phyloP scores from a whole-genome alignment of 306 rosid genomes.

The Acmispon strigosus region DNA sequence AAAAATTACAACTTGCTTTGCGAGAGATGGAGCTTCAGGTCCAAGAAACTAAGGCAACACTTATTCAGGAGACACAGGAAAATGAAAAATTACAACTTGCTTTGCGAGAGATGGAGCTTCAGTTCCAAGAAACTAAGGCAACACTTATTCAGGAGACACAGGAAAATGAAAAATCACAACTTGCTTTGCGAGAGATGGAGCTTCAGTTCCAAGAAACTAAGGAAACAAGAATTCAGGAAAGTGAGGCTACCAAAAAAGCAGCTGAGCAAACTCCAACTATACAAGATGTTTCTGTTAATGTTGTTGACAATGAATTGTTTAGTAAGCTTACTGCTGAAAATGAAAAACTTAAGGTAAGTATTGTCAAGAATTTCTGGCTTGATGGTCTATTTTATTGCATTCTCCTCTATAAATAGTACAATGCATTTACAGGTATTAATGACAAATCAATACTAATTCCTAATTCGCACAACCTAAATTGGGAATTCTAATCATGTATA shows the following conservation, averaged over 20 bases:
- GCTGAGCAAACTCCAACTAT: slow-evolving; percentile 31
- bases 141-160: slow-evolving; percentile 32
- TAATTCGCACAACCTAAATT: too few relatives aligned
- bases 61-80: slow-evolving; percentile 42
- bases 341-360: slow-evolving; percentile 30
- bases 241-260: neutral
- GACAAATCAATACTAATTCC: too few relatives aligned
- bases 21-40: slow-evolving; percentile 38
- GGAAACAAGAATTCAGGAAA: slow-evolving; percentile 38
- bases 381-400: too few relatives aligned
- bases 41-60: slow-evolving; percentile 35
- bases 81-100: slow-evolving; percentile 57
- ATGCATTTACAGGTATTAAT: too few relatives aligned
- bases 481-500: too few relatives aligned
- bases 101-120: slow-evolving; percentile 46
- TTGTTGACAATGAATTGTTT: slow-evolving; percentile 3
- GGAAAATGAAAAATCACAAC: slow-evolving; percentile 63
- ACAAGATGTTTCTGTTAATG: slow-evolving; percentile 35
- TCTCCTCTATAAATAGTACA: too few relatives aligned
- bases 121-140: slow-evolving; percentile 31
- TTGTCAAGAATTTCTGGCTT: too few relatives aligned
- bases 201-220: slow-evolving; percentile 29
- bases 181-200: slow-evolving; percentile 53
- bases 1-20: slow-evolving; percentile 57
- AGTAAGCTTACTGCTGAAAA: slow-evolving; percentile 21